These are phyloP conservation scores for Rhodomyrtus tomentosa DNA, from an alignment of 345 rosid species.

Conservation along the genomic window DNA sequence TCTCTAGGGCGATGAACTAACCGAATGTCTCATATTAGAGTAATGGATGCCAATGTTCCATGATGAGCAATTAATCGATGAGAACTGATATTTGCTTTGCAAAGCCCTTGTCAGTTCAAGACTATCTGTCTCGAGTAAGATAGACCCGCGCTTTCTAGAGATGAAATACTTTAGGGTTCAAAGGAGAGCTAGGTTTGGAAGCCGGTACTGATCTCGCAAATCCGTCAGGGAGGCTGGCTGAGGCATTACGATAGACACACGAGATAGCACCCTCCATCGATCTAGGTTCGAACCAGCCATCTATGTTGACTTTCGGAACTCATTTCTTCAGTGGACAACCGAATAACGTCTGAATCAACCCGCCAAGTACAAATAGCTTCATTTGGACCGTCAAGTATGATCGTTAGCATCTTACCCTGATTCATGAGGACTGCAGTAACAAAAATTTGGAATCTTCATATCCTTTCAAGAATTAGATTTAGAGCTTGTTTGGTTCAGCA, in stretches of 20 bases:
- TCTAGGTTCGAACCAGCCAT: not conserved
- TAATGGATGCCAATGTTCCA: not conserved
- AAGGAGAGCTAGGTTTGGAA: not conserved
- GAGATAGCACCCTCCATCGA: not conserved
- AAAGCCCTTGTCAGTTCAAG: not conserved
- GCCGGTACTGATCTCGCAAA: not conserved
- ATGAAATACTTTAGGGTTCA: not conserved
- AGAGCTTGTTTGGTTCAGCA: too few relatives aligned
- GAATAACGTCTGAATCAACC: too few relatives aligned
- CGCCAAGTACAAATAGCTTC: too few relatives aligned
- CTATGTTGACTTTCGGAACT: not conserved
- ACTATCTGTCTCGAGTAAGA: not conserved
- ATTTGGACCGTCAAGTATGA: too few relatives aligned
- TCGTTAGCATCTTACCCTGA: too few relatives aligned
- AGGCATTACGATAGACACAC: not conserved
- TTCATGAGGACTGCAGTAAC: too few relatives aligned
- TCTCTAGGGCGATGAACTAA: not conserved
- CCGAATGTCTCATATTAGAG: not conserved
- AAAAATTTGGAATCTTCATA: too few relatives aligned
- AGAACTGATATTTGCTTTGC: rapidly evolving
- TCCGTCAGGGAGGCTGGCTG: not conserved
- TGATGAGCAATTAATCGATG: not conserved
- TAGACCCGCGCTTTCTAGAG: not conserved
- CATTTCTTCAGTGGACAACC: not conserved
- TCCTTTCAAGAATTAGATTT: too few relatives aligned